These are phyloP conservation scores for Nannochloris sp. DNA, from an alignment of 139 green algal species.

Conservation along the genomic window DNA sequence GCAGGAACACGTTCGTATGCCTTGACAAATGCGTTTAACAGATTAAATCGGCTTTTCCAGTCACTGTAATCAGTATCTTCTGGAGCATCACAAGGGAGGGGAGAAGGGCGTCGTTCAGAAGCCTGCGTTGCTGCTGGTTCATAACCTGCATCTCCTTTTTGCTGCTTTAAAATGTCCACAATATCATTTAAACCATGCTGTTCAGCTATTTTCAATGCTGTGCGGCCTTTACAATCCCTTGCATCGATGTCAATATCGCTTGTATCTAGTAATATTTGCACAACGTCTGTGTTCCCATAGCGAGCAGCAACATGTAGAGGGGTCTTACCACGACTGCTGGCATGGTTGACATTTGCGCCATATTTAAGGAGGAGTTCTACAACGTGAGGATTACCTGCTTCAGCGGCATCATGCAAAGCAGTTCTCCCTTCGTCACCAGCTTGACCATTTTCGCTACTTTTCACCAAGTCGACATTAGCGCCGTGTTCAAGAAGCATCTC, in stretches of 20 bases:
- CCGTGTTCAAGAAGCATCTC: neutral
- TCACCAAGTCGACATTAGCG: neutral
- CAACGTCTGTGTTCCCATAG: neutral
- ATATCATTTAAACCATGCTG: neutral
- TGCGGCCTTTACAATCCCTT: no score
- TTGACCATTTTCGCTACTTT: neutral
- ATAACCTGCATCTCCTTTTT: no score
- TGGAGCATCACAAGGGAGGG: no score
- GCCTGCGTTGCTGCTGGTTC: neutral
- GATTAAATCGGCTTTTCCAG: neutral
- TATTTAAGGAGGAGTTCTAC: neutral
- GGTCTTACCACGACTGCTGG: neutral
- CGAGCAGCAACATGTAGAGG: neutral
- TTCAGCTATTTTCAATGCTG: neutral
- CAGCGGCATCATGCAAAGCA: neutral
- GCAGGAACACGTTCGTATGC: neutral
- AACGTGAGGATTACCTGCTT: neutral
- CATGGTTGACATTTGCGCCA: neutral
- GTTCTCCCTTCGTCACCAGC: neutral
- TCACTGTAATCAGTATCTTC: no score
- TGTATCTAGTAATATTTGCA: neutral
- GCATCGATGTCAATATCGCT: neutral
- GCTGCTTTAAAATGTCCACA: no score
- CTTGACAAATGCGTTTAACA: neutral
- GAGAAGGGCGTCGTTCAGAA: neutral